These are phyloP conservation scores for Macrophomina tecta DNA, from an alignment of 2,329 filamentous ascomycete genomes.

Conservation along the genomic window DNA sequence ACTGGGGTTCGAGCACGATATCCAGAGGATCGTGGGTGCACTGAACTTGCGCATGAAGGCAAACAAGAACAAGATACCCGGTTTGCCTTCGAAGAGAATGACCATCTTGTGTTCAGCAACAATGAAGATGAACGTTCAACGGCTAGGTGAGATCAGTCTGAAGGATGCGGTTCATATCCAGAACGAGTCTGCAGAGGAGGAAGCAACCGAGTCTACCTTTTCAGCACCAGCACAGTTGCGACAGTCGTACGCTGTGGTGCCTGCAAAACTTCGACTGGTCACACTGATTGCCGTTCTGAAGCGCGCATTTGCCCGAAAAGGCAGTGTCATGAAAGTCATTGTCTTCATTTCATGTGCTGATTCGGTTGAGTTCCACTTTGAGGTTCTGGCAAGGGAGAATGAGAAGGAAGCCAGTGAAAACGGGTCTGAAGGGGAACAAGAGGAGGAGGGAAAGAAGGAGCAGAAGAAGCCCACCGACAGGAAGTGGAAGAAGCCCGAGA, in stretches of 20 bases:
- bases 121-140: slow-evolving; percentile 96
- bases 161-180: slow-evolving; percentile 90
- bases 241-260: slow-evolving; percentile 85
- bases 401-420: slow-evolving; percentile 26
- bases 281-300: slow-evolving; percentile 85
- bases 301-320: slow-evolving; percentile 84
- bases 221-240: slow-evolving; percentile 90
- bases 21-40: slow-evolving; percentile 83
- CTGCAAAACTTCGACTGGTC: slow-evolving; percentile 88
- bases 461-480: slow-evolving; percentile 30
- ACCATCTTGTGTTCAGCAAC: slow-evolving; percentile 96
- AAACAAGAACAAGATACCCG: slow-evolving; percentile 65
- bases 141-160: slow-evolving; percentile 90
- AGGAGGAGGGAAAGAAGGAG: slow-evolving; percentile 28
- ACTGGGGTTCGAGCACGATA: slow-evolving; percentile 92
- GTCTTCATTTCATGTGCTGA: slow-evolving; percentile 97
- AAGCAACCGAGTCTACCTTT: slow-evolving; percentile 63
- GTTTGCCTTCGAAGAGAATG: slow-evolving; percentile 76
- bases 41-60: slow-evolving; percentile 70
- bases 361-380: slow-evolving; percentile 95
- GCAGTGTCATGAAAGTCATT: slow-evolving; percentile 94
- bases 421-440: slow-evolving; percentile 33
- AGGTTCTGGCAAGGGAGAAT: slow-evolving; percentile 65
- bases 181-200: slow-evolving; percentile 60
- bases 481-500: slow-evolving; percentile 14